phyloP scores from a whole-genome alignment of 2,329 filamentous ascomycete species.

The Diaporthe ampelina region DNA sequence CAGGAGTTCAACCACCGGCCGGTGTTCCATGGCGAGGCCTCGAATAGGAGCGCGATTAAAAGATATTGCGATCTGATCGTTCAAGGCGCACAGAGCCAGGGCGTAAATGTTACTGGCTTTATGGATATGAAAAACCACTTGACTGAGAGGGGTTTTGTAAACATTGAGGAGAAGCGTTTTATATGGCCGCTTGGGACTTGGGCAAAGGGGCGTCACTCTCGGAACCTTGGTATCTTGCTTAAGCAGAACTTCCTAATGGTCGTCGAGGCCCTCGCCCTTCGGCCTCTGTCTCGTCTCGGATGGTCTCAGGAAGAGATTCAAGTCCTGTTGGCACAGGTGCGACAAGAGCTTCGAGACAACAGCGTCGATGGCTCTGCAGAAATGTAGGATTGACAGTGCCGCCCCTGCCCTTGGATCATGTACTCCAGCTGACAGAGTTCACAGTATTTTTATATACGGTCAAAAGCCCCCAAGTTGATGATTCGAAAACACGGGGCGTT shows the following conservation, averaged over 20 bases:
- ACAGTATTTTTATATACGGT: slow-evolving; percentile 17
- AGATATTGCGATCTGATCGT: slow-evolving; percentile 42
- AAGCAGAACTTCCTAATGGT: slow-evolving; percentile 43
- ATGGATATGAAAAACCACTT: slow-evolving; percentile 2
- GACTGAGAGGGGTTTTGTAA: slow-evolving; percentile 43
- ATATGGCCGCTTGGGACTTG: slow-evolving; percentile 47
- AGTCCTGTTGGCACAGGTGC: slow-evolving; percentile 37
- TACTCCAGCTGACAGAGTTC: neutral
- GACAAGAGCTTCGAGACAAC: slow-evolving; percentile 40
- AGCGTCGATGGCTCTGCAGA: slow-evolving; percentile 31
- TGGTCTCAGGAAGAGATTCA: slow-evolving; percentile 41
- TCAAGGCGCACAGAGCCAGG: slow-evolving; percentile 34
- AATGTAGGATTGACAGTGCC: slow-evolving; percentile 13
- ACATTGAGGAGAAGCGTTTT: slow-evolving; percentile 46
- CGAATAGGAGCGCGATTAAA: slow-evolving; percentile 43
- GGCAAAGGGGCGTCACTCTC: slow-evolving; percentile 47
- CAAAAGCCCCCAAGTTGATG: slow-evolving; percentile 8
- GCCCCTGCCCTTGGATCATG: neutral
- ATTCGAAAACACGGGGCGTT: too few species aligned
- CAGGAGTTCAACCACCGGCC: slow-evolving; percentile 44
- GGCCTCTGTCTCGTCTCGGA: slow-evolving; percentile 31
- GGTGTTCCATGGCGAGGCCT: slow-evolving; percentile 40
- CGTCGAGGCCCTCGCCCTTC: slow-evolving; percentile 33
- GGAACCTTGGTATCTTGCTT: slow-evolving; percentile 41
- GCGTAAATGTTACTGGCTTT: slow-evolving; percentile 16